Conservation (phyloP, 768 basidiomycete species). For the Serendipita sp. region DNA sequence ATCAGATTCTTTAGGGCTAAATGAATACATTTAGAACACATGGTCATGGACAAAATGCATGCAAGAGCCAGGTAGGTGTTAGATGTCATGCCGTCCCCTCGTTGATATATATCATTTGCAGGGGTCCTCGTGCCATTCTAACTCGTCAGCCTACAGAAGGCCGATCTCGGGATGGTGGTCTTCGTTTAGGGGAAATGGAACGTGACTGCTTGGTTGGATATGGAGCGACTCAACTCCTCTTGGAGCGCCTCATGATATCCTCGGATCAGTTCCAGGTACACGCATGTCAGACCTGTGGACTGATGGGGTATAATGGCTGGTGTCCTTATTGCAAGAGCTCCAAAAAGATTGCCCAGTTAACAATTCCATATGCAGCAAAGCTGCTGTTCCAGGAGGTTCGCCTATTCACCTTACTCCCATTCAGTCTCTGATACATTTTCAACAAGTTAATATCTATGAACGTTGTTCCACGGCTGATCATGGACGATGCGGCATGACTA, state of each 20-base stretch:
- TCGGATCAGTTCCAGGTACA: constrained; percentile 97
- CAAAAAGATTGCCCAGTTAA: constrained; percentile 88
- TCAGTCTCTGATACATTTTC: constrained; percentile 5
- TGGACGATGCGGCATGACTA: constrained; percentile 48
- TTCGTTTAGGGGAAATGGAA: constrained; percentile 98
- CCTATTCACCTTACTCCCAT: constrained; percentile 6
- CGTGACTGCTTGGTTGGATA: constrained; percentile 94
- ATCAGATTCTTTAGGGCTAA: too few species aligned
- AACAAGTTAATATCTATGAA: constrained; percentile 91
- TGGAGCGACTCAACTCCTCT: constrained; percentile 90
- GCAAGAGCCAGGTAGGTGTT: constrained; percentile 70
- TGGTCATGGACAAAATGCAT: constrained; percentile 99
- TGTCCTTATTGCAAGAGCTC: constrained; percentile 97
- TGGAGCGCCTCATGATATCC: constrained; percentile 97
- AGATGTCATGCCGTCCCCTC: neutral
- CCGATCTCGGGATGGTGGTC: constrained; percentile 89
- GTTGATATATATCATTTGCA: constrained; percentile 18
- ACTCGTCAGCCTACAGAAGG: constrained; percentile 98
- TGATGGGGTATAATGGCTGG: constrained; percentile 93
- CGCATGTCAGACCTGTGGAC: constrained; percentile 84
- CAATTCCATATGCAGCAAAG: constrained; percentile 94
- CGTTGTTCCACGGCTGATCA: constrained; percentile 72
- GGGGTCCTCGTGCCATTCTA: constrained; percentile 88
- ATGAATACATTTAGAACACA: constrained; percentile 47
- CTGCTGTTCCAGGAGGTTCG: constrained; percentile 76